These are phyloP conservation scores for Camellia japonica DNA, from an alignment of 148 eudicot species.

Conservation along the genomic window DNA sequence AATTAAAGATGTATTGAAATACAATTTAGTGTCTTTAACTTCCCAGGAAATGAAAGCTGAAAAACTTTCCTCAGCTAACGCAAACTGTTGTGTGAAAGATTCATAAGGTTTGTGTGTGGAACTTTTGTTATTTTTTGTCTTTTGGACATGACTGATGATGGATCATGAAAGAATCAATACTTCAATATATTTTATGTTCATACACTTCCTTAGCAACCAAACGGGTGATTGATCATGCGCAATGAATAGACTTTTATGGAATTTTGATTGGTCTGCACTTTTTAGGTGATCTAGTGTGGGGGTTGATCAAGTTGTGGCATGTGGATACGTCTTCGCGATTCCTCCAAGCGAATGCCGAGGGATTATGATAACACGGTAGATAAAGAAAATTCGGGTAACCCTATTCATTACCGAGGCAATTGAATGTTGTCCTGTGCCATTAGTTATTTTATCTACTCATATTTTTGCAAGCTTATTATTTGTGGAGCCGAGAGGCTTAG, in stretches of 20 bases:
- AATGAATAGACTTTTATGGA: background rate
- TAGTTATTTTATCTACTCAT: background rate
- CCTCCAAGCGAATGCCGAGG: constrained; percentile 66
- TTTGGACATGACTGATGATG: background rate
- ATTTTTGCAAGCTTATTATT: background rate
- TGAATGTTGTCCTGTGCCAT: background rate
- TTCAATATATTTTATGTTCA: background rate
- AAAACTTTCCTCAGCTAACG: background rate
- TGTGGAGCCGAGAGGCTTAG: background rate
- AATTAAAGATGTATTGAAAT: background rate
- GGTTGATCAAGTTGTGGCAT: constrained; percentile 27
- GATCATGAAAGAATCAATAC: background rate
- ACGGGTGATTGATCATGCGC: background rate
- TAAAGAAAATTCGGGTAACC: constrained; percentile 51
- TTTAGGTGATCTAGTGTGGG: constrained; percentile 19
- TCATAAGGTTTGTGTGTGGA: background rate
- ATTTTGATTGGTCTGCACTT: background rate
- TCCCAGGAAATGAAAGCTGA: background rate
- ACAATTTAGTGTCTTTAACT: too few species aligned
- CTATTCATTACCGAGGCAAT: background rate
- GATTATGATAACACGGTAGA: constrained; percentile 51
- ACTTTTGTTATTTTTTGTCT: background rate
- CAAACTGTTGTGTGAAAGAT: background rate
- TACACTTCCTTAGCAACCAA: background rate
- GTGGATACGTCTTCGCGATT: constrained; percentile 27